phyloP scores from a whole-genome alignment of 495 filamentous ascomycete genomes.

The Talaromyces proteolyticus region DNA sequence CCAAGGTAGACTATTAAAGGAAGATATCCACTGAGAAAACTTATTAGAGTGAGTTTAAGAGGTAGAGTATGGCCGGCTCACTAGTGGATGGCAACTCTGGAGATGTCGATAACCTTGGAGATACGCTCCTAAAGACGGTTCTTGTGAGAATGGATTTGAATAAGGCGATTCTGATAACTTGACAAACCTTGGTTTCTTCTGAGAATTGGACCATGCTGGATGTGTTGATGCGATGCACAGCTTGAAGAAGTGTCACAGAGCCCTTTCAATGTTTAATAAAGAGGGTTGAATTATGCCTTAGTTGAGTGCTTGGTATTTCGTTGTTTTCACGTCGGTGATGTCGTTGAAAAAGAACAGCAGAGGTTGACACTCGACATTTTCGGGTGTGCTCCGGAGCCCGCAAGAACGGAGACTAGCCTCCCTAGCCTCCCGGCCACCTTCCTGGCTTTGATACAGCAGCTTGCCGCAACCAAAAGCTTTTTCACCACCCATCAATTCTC shows the following conservation, averaged over 20 bases:
- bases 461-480: too few relatives aligned
- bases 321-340: too few relatives aligned
- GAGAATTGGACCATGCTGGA: constrained; percentile 77
- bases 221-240: background rate
- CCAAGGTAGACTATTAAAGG: constrained; percentile 96
- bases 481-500: too few relatives aligned
- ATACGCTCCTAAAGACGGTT: constrained; percentile 74
- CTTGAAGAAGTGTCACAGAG: background rate
- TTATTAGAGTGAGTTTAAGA: constrained; percentile 24
- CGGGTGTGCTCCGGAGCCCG: too few relatives aligned
- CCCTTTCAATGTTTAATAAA: background rate
- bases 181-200: constrained; percentile 86
- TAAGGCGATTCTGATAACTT: background rate
- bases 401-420: too few relatives aligned
- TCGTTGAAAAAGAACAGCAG: too few relatives aligned
- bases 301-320: too few relatives aligned
- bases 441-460: too few relatives aligned
- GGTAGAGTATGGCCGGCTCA: constrained; percentile 28
- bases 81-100: constrained; percentile 96
- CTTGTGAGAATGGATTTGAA: background rate
- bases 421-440: too few relatives aligned
- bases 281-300: too few relatives aligned
- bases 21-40: constrained; percentile 73
- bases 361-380: too few relatives aligned
- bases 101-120: constrained; percentile 88